Percentiles rank a stretch among this genome's conserved stretches.
Conservation (phyloP, 352 stramenopile species). For the Phytophthora podocarpi region DNA sequence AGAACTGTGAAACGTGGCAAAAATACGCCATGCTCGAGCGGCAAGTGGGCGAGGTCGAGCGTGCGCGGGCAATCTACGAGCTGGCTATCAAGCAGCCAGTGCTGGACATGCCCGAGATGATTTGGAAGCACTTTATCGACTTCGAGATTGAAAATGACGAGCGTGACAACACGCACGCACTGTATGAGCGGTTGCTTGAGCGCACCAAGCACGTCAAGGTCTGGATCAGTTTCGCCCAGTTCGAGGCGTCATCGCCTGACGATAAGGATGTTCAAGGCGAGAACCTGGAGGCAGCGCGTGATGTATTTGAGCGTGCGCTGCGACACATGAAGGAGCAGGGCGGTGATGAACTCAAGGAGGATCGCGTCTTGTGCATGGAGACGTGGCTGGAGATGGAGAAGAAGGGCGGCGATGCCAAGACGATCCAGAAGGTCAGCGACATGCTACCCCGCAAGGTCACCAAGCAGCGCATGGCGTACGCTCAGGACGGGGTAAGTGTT, state of each 20-base stretch:
- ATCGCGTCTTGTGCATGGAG: constrained; percentile 97
- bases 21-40: constrained; percentile 97
- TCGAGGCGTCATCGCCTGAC: constrained; percentile 55
- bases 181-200: constrained; percentile 98
- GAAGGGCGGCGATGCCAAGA: constrained; percentile 50
- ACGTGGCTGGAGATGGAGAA: constrained; percentile 96
- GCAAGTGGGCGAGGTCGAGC: constrained; percentile 94
- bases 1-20: constrained; percentile 95
- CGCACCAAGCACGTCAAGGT: constrained; percentile 98
- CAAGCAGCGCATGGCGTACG: constrained; percentile 95
- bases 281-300: constrained; percentile 74
- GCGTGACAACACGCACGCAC: constrained; percentile 81
- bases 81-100: constrained; percentile 94
- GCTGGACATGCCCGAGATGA: constrained; percentile 98
- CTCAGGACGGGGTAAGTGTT: constrained; percentile 84
- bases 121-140: constrained; percentile 99
- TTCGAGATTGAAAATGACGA: constrained; percentile 95
- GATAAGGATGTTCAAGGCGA: constrained; percentile 34
- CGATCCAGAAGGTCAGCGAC: constrained; percentile 89
- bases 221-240: constrained; percentile 93
- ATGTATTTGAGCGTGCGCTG: constrained; percentile 93
- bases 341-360: constrained; percentile 89
- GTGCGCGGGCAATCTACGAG: constrained; percentile 96
- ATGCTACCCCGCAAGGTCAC: constrained; percentile 97
- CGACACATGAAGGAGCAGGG: constrained; percentile 90